A percentile compares a stretch with the other conserved stretches of the same genome.
phyloP scores from a whole-genome alignment of 768 basidiomycete genomes.

The Suillus lakei region DNA sequence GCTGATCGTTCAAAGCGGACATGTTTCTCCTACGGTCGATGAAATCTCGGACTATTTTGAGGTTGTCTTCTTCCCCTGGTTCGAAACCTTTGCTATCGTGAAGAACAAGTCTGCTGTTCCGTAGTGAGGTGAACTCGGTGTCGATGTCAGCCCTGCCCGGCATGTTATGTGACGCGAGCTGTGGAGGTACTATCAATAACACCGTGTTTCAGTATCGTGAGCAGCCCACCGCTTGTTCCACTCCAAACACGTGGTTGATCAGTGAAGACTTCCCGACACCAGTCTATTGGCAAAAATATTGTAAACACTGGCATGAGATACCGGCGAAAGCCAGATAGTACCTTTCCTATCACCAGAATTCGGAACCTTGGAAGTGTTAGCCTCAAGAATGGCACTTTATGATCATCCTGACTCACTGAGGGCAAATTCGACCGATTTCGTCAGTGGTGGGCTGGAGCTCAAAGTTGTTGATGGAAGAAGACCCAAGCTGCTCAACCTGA shows the following conservation, averaged over 20 bases:
- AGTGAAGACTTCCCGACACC: neutral
- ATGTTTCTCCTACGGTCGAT: constrained; percentile 7
- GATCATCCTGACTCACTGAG: neutral
- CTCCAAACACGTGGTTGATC: neutral
- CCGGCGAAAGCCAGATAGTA: neutral
- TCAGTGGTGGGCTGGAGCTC: neutral
- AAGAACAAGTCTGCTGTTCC: constrained; percentile 17
- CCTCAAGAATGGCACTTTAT: neutral
- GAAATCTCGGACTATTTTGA: constrained; percentile 14
- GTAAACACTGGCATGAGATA: neutral
- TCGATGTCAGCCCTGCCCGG: constrained; percentile 13
- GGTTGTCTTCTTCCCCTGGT: constrained; percentile 13
- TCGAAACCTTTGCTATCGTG: constrained; percentile 24
- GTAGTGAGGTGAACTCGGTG: constrained; percentile 13
- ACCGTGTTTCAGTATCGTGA: neutral
- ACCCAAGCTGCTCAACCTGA: neutral
- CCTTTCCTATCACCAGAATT: neutral
- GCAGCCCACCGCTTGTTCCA: neutral
- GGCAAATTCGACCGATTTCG: neutral
- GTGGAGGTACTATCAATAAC: too few relatives aligned
- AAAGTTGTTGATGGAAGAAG: neutral
- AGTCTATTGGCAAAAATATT: neutral
- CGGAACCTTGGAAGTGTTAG: neutral
- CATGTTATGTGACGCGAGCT: neutral
- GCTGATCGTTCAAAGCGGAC: neutral